These are phyloP conservation scores for Lablab purpureus DNA, from an alignment of 306 rosid genomes.

Conservation along the genomic window DNA sequence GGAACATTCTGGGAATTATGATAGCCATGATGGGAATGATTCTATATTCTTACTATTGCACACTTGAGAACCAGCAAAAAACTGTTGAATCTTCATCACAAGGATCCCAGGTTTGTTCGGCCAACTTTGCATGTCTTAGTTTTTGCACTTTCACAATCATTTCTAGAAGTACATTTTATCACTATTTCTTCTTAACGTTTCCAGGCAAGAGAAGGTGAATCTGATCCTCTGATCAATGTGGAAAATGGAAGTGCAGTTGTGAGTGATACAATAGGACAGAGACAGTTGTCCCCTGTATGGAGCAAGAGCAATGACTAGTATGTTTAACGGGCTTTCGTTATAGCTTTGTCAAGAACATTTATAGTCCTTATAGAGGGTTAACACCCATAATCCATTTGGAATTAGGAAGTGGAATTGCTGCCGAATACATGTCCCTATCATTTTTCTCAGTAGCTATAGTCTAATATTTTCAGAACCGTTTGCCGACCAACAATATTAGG, in stretches of 20 bases:
- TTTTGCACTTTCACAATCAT: conserved; percentile 15
- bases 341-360: conserved; percentile 34
- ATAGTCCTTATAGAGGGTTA: conserved; percentile 50
- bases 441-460: conserved; percentile 42
- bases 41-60: conserved; percentile 79
- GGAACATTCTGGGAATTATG: conserved; percentile 83
- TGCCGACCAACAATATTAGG: conserved; percentile 39
- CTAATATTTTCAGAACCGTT: conserved; percentile 47
- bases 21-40: conserved; percentile 90
- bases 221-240: conserved; percentile 65
- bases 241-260: conserved; percentile 64
- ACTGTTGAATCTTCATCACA: conserved; percentile 64
- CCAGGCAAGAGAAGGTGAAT: conserved; percentile 75
- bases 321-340: conserved; percentile 51
- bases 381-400: conserved; percentile 47
- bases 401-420: conserved; percentile 49
- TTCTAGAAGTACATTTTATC: conserved; percentile 22
- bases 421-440: conserved; percentile 36
- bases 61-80: conserved; percentile 82
- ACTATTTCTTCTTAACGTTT: conserved; percentile 40
- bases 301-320: conserved; percentile 67
- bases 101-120: conserved; percentile 64
- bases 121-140: background rate
- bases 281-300: conserved; percentile 63
- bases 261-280: conserved; percentile 53